phyloP scores from a whole-genome alignment of 176 grass and related monocot species.

The Carex littledalei region DNA sequence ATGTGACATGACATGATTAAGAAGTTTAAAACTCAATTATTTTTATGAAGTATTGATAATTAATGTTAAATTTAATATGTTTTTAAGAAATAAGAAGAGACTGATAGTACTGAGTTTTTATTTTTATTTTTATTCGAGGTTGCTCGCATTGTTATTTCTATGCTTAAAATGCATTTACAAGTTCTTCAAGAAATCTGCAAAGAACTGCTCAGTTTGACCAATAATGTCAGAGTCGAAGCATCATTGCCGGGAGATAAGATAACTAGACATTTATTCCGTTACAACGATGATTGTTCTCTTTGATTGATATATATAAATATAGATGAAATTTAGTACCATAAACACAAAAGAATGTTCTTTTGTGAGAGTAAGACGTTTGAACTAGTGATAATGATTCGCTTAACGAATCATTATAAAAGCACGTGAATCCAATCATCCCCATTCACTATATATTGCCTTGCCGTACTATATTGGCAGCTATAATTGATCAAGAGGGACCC shows the following conservation, averaged over 20 bases:
- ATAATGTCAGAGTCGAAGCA: not conserved
- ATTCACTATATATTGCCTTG: not conserved
- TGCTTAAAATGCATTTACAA: not conserved
- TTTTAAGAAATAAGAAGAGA: too few relatives aligned
- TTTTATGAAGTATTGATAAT: too few relatives aligned
- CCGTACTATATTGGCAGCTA: not conserved
- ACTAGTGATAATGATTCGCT: not conserved
- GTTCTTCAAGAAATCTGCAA: not conserved
- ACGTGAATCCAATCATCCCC: not conserved
- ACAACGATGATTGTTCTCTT: not conserved
- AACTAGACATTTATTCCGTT: not conserved
- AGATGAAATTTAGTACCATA: not conserved
- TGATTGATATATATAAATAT: not conserved
- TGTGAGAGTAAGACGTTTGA: not conserved
- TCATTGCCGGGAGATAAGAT: not conserved
- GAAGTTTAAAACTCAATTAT: too few relatives aligned
- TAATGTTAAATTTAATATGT: too few relatives aligned
- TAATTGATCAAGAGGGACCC: not conserved
- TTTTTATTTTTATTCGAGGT: not conserved
- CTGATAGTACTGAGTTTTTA: too few relatives aligned
- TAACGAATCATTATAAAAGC: not conserved
- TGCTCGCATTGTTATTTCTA: not conserved
- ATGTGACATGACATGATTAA: too few relatives aligned
- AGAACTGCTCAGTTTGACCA: not conserved
- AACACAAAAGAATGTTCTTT: not conserved